Evolutionary conservation across 306 rosid species (phyloP).

Genomic region (Prunus mume): DNA sequence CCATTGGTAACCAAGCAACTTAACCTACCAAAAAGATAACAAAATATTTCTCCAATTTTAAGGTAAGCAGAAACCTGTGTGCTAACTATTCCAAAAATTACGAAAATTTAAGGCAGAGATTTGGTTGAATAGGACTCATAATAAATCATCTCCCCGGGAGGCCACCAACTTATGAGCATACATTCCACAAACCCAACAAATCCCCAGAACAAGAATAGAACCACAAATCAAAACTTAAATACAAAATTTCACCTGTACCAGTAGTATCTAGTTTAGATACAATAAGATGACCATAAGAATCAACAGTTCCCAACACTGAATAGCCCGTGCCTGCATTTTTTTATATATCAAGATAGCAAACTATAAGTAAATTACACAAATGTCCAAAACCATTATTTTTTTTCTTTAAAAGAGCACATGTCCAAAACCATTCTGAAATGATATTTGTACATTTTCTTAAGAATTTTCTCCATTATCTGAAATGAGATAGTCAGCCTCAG

Average conservation of each 20-base stretch:
- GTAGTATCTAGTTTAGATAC: conserved; percentile 71
- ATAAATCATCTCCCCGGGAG: not conserved
- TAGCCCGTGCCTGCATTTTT: conserved; percentile 48
- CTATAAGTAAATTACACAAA: not conserved
- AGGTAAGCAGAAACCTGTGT: not conserved
- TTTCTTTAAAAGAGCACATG: too few relatives aligned
- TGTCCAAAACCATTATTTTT: not conserved
- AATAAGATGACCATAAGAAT: conserved; percentile 81
- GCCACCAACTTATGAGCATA: not conserved
- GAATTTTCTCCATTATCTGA: not conserved
- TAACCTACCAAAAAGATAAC: not conserved
- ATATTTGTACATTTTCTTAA: not conserved
- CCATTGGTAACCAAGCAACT: not conserved
- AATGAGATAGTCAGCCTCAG: not conserved
- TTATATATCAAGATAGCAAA: not conserved
- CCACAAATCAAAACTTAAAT: conserved; percentile 6
- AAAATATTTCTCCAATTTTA: not conserved
- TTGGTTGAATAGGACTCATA: not conserved
- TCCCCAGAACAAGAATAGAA: conserved; percentile 6
- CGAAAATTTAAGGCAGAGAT: not conserved
- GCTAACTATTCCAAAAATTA: not conserved
- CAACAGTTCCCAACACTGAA: conserved; percentile 81
- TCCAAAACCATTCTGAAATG: not conserved
- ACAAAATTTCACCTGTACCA: conserved; percentile 52
- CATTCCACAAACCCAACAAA: not conserved